These are phyloP conservation scores for Sanghuangporus sanghuang DNA, from an alignment of 1,284 basidiomycete genomes.

Conservation along the genomic window DNA sequence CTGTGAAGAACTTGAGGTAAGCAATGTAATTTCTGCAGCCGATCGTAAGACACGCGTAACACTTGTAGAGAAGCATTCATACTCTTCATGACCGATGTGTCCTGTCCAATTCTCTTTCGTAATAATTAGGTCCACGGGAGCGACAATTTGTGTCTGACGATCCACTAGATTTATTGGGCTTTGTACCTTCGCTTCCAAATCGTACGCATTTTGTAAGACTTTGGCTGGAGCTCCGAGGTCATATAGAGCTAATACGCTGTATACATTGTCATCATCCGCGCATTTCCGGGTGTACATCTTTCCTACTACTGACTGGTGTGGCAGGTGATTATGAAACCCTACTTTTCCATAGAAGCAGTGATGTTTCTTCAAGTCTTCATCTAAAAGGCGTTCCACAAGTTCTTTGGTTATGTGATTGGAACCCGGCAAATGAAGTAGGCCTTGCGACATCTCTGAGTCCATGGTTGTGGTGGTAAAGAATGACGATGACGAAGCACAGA, in stretches of 20 bases:
- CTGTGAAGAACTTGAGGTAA: constrained; percentile 54
- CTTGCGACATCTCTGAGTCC: neutral
- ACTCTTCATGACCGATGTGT: constrained; percentile 52
- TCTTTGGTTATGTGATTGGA: constrained; percentile 32
- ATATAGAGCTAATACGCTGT: constrained; percentile 56
- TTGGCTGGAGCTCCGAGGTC: constrained; percentile 54
- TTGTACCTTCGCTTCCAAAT: constrained; percentile 35
- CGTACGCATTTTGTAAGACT: constrained; percentile 50
- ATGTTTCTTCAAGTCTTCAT: constrained; percentile 49
- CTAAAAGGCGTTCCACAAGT: constrained; percentile 42
- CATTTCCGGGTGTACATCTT: neutral
- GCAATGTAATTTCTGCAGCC: constrained; percentile 41
- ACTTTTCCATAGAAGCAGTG: constrained; percentile 50
- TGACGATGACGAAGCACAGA: neutral
- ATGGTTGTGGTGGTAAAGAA: neutral
- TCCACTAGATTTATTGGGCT: constrained; percentile 41
- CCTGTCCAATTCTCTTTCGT: constrained; percentile 48
- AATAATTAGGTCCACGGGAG: constrained; percentile 34
- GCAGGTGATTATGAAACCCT: constrained; percentile 63
- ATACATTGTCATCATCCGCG: neutral
- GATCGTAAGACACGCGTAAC: neutral
- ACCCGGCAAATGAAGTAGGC: constrained; percentile 7
- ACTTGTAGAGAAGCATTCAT: constrained; percentile 19
- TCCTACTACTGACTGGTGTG: constrained; percentile 40
- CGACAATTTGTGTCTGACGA: constrained; percentile 27